Evolutionary conservation across 164 flowering plant genomes (phyloP), one percentile per base, ranked within the genome.

Genomic region (Protea cynaroides): DNA sequence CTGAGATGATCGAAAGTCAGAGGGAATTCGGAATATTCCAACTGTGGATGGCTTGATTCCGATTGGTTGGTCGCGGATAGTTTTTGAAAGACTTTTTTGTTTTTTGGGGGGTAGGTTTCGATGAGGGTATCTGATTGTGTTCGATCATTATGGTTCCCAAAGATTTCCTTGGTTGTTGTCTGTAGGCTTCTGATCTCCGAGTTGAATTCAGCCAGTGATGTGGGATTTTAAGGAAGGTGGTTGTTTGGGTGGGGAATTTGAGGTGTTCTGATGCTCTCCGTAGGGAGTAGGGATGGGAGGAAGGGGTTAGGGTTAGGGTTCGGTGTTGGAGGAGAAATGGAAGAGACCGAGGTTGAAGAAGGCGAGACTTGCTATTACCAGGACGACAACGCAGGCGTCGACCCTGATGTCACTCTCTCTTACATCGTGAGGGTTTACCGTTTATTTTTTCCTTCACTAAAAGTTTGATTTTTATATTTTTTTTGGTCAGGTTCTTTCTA

Each of bases 341-440:
- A 85, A 56, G 92, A 85, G 59, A 75, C 80, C 69, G 98, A 93
- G 82, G 86, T 93, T 70, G 98, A 92, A 82, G 96, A 92, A 87
- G 98, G 98, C 25, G 98, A 90, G 71, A 92, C 96, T 71, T 83
- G 74, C 72, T 80, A 77, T 59, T 83, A 79, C 57, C 72, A 76
- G 23, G 78, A 80, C 9, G 72, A 73, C 55, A 82, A 74, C 13
- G 69, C 68, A 24, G 55, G 58, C 69, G 61, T 79, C 71, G 87
- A 87, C 70, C 85, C 83, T 75, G 88, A 86, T 63, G 72, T 64
- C 24, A 83, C 62, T 68, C 77, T 87, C 69, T 82, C 93, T 67
- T 86, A 87, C 87, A 71, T 89, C 75, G 96, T 87, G 82, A 81
- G 96, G 60, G 64, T 51, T 71, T 66, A 4, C 40, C 19, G 56